Conservation (phyloP, 331 rosid species). For the Phaseolus coccineus region DNA sequence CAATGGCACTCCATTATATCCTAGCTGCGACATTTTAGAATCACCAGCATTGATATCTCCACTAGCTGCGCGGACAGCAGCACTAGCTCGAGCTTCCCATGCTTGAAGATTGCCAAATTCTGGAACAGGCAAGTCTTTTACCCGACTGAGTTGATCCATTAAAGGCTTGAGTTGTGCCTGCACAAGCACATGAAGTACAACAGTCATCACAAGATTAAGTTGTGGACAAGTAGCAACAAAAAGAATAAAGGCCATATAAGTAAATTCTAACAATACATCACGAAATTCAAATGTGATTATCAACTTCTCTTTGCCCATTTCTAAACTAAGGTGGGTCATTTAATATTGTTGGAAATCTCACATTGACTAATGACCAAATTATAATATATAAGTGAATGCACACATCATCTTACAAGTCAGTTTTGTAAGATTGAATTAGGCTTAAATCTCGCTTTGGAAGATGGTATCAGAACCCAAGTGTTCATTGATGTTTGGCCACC, state of each 20-base stretch:
- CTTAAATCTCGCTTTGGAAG: too few species aligned
- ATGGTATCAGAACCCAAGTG: constrained; percentile 17
- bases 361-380: too few species aligned
- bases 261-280: constrained; percentile 23
- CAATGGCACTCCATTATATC: constrained; percentile 87
- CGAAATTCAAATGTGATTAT: constrained; percentile 15
- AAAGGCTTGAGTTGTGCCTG: constrained; percentile 95
- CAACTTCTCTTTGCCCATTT: not conserved
- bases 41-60: constrained; percentile 79
- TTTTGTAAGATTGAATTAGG: too few species aligned
- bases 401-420: too few species aligned
- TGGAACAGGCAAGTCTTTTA: constrained; percentile 93
- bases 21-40: constrained; percentile 73
- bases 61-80: constrained; percentile 84
- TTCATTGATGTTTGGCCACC: not conserved
- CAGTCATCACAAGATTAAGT: constrained; percentile 33
- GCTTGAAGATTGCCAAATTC: constrained; percentile 94
- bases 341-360: too few species aligned
- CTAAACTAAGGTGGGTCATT: not conserved
- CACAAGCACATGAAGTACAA: constrained; percentile 34
- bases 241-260: constrained; percentile 18
- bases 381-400: too few species aligned
- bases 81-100: constrained; percentile 97
- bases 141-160: constrained; percentile 84
- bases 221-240: constrained; percentile 37